These are phyloP conservation scores for Alternaria sp. DNA, from an alignment of 2,329 filamentous ascomycete species.

Conservation along the genomic window DNA sequence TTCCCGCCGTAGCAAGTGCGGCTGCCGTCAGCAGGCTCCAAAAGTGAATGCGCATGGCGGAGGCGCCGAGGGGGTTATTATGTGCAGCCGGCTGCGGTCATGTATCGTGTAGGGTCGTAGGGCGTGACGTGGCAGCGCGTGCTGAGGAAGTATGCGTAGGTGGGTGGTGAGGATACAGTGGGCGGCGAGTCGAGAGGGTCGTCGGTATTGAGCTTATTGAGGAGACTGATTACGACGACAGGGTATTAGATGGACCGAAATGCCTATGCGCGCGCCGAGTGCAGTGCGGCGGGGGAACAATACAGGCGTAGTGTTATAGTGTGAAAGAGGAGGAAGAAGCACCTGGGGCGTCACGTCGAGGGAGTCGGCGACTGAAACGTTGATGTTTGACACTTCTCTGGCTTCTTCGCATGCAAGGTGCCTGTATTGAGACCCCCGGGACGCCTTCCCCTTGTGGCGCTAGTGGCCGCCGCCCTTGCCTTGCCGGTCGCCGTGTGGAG, in stretches of 20 bases:
- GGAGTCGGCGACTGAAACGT: constrained; percentile 5
- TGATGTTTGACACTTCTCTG: constrained; percentile 6
- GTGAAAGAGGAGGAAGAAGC: background rate
- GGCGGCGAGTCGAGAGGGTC: constrained; percentile 10
- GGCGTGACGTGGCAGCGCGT: background rate
- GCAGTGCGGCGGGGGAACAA: background rate
- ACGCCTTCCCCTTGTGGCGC: constrained; percentile 5
- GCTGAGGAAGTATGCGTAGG: background rate
- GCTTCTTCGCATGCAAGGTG: background rate
- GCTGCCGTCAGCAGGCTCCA: constrained; percentile 46
- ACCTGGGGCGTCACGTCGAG: background rate
- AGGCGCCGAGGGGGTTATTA: constrained; percentile 12
- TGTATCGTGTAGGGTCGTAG: constrained; percentile 10
- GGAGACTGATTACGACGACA: constrained; percentile 13
- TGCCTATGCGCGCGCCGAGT: background rate
- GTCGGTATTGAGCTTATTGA: constrained; percentile 19
- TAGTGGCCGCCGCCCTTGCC: constrained; percentile 3
- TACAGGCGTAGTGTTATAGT: background rate
- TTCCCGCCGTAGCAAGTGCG: constrained; percentile 36
- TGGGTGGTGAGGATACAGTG: constrained; percentile 15
- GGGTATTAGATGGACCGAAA: background rate
- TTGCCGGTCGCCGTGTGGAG: constrained; percentile 2
- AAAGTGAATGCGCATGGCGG: constrained; percentile 53
- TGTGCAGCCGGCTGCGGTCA: constrained; percentile 23
- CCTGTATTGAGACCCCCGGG: background rate